Base-by-base conservation (phyloP, 2,329 filamentous ascomycete genomes). In the Coniochaeta sp. region DNA sequence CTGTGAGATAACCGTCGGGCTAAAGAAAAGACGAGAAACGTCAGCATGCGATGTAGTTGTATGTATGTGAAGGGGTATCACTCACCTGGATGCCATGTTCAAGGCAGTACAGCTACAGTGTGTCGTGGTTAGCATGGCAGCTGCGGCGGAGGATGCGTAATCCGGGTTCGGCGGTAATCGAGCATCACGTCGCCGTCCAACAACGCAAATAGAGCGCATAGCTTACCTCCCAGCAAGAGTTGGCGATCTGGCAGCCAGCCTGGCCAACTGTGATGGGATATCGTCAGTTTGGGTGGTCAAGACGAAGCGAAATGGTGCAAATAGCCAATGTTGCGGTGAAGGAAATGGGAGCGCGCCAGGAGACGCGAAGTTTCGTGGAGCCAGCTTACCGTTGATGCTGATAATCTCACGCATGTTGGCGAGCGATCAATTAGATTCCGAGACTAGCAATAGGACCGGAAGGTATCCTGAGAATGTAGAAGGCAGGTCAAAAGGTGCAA, bases 191-290 rank as follows among this genome's bases (percentile, higher is more conserved):
- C 26, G 47, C 17, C 26, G 47, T 6, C 47, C 47, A 30, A n/a
- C 47, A 30, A 52, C 10, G 22, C 22, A 36, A 38, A 36, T 17
- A 38, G 30, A 44, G 42, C 54, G 55, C 61, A 63, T 72, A 73
- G 83, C 91, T 83, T 83, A 99, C 95, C 92, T 99, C 95, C 95
- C 95, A 99, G 88, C 95, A 98, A 72, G 95, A 95, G 85, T 99
- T 99, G 82, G 93, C 95, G 76, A 99, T 99, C 80, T 99, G 95
- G 88, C 95, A 98, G 89, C 95, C 95, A 77, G 95, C 95, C 87
- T 99, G 95, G 81, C 95, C 95, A 85, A 99, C 95, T 99, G 74
- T 58, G 70, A 64, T 77, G 72, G 74, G 78, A 72, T 65, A 73
- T 68, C 66, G 81, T 89, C 75, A 89, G 84, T 71, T 79, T 71